Conservation (phyloP, 192 early-diverging fungal species). For the Coemansia sp. region DNA sequence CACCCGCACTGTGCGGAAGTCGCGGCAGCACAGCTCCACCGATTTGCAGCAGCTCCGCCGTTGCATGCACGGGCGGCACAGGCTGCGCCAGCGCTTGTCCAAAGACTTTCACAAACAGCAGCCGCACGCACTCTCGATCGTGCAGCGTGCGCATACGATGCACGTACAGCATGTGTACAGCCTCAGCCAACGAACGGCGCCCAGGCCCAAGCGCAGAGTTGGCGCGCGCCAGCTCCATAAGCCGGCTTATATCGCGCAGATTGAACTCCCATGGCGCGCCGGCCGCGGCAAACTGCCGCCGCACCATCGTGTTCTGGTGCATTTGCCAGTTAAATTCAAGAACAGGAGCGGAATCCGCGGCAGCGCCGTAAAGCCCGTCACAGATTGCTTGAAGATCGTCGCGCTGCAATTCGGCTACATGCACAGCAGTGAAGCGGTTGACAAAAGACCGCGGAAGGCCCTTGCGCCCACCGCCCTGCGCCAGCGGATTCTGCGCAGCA, state of each 20-base stretch:
- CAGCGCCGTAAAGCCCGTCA: constrained; percentile 51
- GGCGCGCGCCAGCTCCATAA: constrained; percentile 74
- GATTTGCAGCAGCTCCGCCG: constrained; percentile 56
- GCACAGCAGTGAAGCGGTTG: constrained; percentile 95
- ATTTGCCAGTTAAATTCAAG: constrained; percentile 80
- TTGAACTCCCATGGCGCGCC: constrained; percentile 99
- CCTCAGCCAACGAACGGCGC: constrained; percentile 51
- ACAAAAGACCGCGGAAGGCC: constrained; percentile 97
- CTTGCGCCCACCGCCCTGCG: constrained; percentile 96
- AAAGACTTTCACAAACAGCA: constrained; percentile 61
- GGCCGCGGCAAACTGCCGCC: constrained; percentile 67
- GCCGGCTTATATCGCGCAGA: constrained; percentile 93
- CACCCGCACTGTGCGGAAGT: constrained; percentile 21
- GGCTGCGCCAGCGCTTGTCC: constrained; percentile 10
- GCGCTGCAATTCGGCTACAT: constrained; percentile 76
- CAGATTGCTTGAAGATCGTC: constrained; percentile 82
- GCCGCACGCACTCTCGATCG: constrained; percentile 66
- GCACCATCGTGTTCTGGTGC: constrained; percentile 81
- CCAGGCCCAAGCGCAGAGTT: constrained; percentile 17
- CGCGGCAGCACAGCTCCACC: constrained; percentile 65
- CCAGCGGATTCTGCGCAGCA: constrained; percentile 95
- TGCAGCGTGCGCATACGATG: constrained; percentile 83
- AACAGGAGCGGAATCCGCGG: constrained; percentile 35
- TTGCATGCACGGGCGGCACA: constrained; percentile 50
- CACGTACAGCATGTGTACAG: constrained; percentile 80